Conservation (phyloP, 805 yeast species). For the Metschnikowia lochheadii region DNA sequence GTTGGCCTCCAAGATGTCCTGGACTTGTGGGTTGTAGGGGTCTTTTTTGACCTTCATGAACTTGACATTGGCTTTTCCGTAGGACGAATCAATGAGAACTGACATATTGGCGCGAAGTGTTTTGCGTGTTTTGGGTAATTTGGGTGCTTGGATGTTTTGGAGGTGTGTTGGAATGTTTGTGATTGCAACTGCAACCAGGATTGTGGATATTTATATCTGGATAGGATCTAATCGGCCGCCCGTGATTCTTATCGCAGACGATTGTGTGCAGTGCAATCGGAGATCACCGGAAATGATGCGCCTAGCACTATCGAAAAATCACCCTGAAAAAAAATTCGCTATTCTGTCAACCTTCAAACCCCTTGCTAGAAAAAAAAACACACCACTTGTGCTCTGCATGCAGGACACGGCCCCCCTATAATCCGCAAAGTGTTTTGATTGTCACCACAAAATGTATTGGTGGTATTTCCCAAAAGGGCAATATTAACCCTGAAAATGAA, state of each 20-base stretch:
- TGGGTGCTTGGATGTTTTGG: neutral
- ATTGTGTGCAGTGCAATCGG: slow-evolving; percentile 5
- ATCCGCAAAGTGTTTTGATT: too few species aligned
- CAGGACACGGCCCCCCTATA: neutral
- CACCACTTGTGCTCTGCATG: neutral
- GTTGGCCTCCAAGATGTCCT: slow-evolving; percentile 82
- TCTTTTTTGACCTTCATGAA: slow-evolving; percentile 85
- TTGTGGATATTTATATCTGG: neutral
- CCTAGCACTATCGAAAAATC: too few species aligned
- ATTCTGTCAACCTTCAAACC: neutral
- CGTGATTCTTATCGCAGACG: slow-evolving; percentile 2
- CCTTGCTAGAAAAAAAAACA: neutral
- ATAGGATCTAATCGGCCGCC: neutral
- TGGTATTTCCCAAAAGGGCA: neutral
- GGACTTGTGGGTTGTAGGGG: slow-evolving; percentile 64
- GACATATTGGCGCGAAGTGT: slow-evolving; percentile 9
- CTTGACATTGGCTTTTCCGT: slow-evolving; percentile 92
- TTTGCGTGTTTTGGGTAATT: too few species aligned
- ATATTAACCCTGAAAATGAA: too few species aligned
- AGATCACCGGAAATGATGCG: slow-evolving; percentile 8
- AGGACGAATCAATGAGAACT: slow-evolving; percentile 45
- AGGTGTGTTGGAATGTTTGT: neutral
- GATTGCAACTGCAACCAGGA: neutral
- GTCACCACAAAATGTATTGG: neutral
- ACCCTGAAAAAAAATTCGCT: too few species aligned